Conservation (phyloP, 164 flowering plant species). For the Annona cherimola region DNA sequence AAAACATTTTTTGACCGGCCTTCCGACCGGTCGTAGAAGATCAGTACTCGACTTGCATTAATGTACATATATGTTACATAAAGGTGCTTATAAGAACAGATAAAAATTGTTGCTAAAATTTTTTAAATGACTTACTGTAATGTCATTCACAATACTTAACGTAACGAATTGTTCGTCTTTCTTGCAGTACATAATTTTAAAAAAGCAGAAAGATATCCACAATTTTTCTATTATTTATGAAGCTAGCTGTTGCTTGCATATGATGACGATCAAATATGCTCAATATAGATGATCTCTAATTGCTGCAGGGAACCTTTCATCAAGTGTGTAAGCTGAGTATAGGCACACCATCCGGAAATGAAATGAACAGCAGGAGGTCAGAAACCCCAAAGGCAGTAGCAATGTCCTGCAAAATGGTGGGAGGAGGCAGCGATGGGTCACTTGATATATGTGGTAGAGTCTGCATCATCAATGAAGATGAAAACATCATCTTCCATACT, state of each 20-base stretch:
- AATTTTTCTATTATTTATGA: too few species aligned
- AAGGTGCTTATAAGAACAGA: too few species aligned
- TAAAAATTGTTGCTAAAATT: too few species aligned
- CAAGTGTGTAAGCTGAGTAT: slow-evolving; percentile 53
- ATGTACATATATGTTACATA: too few species aligned
- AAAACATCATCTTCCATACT: slow-evolving; percentile 62
- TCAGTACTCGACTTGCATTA: too few species aligned
- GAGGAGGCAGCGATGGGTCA: slow-evolving; percentile 88
- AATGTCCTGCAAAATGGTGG: slow-evolving; percentile 83
- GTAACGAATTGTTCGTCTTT: too few species aligned
- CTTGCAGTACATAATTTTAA: too few species aligned
- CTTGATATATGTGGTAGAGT: slow-evolving; percentile 79
- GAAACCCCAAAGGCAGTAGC: slow-evolving; percentile 53
- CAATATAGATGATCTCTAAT: background rate
- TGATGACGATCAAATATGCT: background rate
- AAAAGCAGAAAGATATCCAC: too few species aligned
- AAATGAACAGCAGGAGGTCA: slow-evolving; percentile 26
- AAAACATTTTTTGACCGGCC: too few species aligned
- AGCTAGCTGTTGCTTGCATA: background rate
- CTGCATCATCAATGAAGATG: slow-evolving; percentile 72
- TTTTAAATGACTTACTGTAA: too few species aligned
- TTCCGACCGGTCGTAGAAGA: too few species aligned
- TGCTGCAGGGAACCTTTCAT: slow-evolving; percentile 23
- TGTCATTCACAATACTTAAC: too few species aligned
- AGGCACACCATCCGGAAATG: slow-evolving; percentile 33